Base-by-base conservation (phyloP, 2,329 filamentous ascomycete species). In the Byssoonygena ceratinophila region DNA sequence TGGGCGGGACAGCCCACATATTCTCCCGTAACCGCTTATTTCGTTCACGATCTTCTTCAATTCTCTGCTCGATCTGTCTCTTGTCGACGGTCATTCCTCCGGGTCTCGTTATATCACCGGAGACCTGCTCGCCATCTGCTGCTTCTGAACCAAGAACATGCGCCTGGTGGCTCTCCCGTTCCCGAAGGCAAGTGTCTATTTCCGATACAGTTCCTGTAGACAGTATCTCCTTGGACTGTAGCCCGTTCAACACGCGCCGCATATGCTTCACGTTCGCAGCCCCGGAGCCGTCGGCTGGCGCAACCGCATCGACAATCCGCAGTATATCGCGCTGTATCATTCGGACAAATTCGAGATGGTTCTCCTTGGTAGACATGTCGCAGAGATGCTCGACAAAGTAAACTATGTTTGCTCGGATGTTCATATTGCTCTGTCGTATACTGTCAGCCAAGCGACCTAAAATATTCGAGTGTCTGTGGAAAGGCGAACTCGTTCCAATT, bases 301-400 rank as follows among this genome's bases (percentile, higher is more conserved):
- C 88, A 11, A 97, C 94, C 0, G 88, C 86, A 65, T 97, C 90
- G 14, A 98, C 87, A 7, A 98, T 85, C 8, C 86, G 79, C 31
- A 94, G 76, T 37, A 98, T 94, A 66, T 98, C 92, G 44, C 90
- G 78, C 69, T 95, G 87, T 71, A 98, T 87, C 88, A 97, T 96
- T 48, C 85, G 81, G 25, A 96, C 82, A 64, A 95, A 98, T 57
- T 87, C 83, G 50, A 79, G 72, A 60, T 92, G 83, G 57, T 82
- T 80, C 59, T 88, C 86, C 59, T 82, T 85, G 57, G 81, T 78
- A 20, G 88, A 86, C 71, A 88, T 77, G 65, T 97, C 91, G 65
- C 94, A 86, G 60, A 98, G 87, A 60, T 91, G 85, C 64, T 97
- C 91, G 64, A 98, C 85, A 70, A 98, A 98, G 71, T 94, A 98